Evolutionary conservation across 495 filamentous ascomycete genomes (phyloP), one percentile per base, ranked within the genome.

Genomic region (Cercophora samala): DNA sequence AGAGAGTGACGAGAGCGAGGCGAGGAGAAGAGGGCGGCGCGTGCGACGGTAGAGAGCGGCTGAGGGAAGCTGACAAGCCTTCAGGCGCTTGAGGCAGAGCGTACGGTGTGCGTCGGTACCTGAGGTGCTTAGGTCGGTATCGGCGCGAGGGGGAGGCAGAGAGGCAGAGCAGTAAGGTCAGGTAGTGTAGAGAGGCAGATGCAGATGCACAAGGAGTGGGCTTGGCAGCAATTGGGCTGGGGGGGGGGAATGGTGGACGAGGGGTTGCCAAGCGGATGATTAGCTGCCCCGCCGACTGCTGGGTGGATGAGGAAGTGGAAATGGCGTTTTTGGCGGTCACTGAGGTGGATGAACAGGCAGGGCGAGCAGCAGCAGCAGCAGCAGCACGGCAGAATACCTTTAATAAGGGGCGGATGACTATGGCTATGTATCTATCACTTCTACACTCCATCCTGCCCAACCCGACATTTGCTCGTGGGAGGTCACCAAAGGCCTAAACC

Each of bases 221-320:
- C 66, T 70, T 73, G 74, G 74, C 67, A 71, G 70, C 66, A 66
- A 68, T 73, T 69, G 74, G 72, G 73, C 73, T 75, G 65, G 37
- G 64, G 65, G 5, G 8, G 18, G 64, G 65, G 5, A 3, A 22
- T 56, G 6, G 53, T 23, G 22, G 53, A 23, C 66, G 66, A 68
- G 63, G 66, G 66, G 58, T 62, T 56, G 64, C 32, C 25, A 32
- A 26, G 22, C n/a, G 42, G n/a, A 42, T 21, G 42, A 15, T 17
- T 11, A 52, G 22, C n/a, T 59, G 52, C 67, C 67, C 63, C 67
- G 67, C 64, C 60, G 58, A 59, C 53, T 21, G 21, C 32, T 55
- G n/a, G 42, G n/a, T 60, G 26, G 61, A 51, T 19, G 46, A 6
- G 15, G 52, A 56, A 46, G n/a, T 56, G 53, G 53, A 56, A 56